A percentile compares a stretch with the other conserved stretches of the same genome.
Evolutionary conservation across 2,329 filamentous ascomycete species (phyloP).

Genomic region (Diaporthe batatas): DNA sequence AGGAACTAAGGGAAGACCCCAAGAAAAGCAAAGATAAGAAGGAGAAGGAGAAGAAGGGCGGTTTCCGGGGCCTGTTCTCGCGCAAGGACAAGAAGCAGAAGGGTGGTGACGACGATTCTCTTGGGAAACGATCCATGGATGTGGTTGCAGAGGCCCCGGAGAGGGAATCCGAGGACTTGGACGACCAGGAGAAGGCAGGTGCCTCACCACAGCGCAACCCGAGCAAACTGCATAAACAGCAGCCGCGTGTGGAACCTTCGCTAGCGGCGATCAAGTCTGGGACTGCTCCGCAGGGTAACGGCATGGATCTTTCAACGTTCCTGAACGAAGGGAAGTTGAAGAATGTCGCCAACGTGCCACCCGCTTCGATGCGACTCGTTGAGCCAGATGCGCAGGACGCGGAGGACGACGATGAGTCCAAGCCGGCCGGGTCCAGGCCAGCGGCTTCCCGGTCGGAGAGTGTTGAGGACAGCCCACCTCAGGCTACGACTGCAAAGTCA

Average conservation of each 20-base stretch:
- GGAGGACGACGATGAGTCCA: conserved; percentile 55
- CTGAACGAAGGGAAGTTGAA: conserved; percentile 60
- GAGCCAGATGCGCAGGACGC: conserved; percentile 63
- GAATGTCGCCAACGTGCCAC: conserved; percentile 68
- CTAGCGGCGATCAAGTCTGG: conserved; percentile 58
- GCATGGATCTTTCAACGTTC: conserved; percentile 58
- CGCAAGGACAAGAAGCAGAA: conserved; percentile 72
- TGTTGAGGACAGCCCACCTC: conserved; percentile 65
- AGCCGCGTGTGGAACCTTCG: conserved; percentile 64
- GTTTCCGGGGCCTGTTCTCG: conserved; percentile 72
- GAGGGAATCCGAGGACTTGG: conserved; percentile 57
- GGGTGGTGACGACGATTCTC: conserved; percentile 69
- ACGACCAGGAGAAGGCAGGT: conserved; percentile 35
- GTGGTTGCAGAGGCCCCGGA: conserved; percentile 58
- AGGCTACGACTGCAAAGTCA: conserved; percentile 70
- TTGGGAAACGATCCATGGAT: conserved; percentile 75
- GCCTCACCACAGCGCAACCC: conserved; percentile 65
- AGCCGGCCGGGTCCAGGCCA: conserved; percentile 58
- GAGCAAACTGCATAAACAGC: conserved; percentile 80
- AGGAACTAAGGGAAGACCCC: conserved; percentile 75
- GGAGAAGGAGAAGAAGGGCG: conserved; percentile 77
- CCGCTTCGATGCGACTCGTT: conserved; percentile 71
- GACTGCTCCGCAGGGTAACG: conserved; percentile 47
- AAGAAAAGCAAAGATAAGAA: conserved; percentile 80
- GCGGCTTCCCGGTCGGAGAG: conserved; percentile 55